Evolutionary conservation across 139 green algal species (phyloP).

Genomic region (Micractinium conductrix): DNA sequence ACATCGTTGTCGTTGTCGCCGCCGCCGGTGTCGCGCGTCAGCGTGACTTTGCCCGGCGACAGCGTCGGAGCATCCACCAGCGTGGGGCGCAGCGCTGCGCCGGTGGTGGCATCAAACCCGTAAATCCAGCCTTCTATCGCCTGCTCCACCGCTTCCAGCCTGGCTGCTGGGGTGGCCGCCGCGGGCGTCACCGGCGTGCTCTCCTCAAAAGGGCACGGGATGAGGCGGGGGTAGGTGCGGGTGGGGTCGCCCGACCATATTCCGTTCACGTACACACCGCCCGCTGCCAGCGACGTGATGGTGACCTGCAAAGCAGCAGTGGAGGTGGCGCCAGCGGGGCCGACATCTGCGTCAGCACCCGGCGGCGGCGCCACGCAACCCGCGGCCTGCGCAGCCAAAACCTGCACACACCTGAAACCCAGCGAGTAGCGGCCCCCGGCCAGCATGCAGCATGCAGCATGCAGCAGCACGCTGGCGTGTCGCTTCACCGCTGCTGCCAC

Average conservation of each 20-base stretch:
- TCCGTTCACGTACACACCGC: background rate
- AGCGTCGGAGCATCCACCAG: no score
- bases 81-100: no score
- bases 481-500: no score
- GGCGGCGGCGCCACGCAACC: no score
- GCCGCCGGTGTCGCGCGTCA: background rate
- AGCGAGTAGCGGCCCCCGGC: no score
- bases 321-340: no score
- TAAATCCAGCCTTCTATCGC: background rate
- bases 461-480: no score
- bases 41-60: background rate
- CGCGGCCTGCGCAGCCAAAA: no score
- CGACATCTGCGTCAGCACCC: no score
- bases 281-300: background rate
- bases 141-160: background rate
- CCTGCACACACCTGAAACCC: no score
- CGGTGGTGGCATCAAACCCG: background rate
- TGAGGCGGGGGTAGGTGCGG: background rate
- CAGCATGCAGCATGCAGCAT: no score
- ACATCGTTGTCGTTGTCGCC: no score
- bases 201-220: background rate
- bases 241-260: background rate
- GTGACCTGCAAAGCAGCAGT: background rate
- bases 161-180: background rate
- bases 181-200: background rate